A percentile compares a stretch with the other conserved stretches of the same genome.
Evolutionary conservation across 345 rosid species (phyloP).

Genomic region (Odontarrhena argentea): DNA sequence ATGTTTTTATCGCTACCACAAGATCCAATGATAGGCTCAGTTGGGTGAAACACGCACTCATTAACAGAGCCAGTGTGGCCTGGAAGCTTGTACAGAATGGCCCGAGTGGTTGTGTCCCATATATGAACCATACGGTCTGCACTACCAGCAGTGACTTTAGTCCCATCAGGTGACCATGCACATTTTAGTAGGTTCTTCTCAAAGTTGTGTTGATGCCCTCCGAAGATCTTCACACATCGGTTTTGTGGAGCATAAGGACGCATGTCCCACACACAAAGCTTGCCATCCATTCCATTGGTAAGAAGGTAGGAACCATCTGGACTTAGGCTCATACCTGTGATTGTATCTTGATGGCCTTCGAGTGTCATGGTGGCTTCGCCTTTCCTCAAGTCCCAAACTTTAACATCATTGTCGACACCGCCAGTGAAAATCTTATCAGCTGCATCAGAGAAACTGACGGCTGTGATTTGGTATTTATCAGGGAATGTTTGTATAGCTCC

Average conservation of each 20-base stretch:
- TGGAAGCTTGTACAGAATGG: conserved; percentile 89
- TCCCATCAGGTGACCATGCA: conserved; percentile 94
- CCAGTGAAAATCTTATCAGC: conserved; percentile 93
- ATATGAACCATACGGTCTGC: conserved; percentile 94
- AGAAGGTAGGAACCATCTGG: conserved; percentile 98
- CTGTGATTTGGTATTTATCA: conserved; percentile 94
- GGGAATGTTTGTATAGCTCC: conserved; percentile 99
- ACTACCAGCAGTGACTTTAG: conserved; percentile 94
- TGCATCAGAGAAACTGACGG: conserved; percentile 90
- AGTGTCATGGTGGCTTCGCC: conserved; percentile 91
- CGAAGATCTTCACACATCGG: conserved; percentile 88
- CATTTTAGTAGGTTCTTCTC: conserved; percentile 92
- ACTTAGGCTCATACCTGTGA: conserved; percentile 88
- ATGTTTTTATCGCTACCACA: conserved; percentile 96
- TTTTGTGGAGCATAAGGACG: conserved; percentile 96
- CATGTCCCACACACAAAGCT: conserved; percentile 98
- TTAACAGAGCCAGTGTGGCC: conserved; percentile 94
- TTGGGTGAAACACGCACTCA: conserved; percentile 84
- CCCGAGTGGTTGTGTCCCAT: conserved; percentile 92
- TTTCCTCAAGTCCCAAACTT: conserved; percentile 92
- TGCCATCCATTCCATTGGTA: conserved; percentile 90
- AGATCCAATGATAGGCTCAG: conserved; percentile 87
- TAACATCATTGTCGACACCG: conserved; percentile 84
- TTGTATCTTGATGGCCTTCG: conserved; percentile 94
- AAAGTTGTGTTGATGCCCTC: conserved; percentile 96